Conservation (phyloP, 2,329 filamentous ascomycete genomes). For the Corinectria fuckeliana region DNA sequence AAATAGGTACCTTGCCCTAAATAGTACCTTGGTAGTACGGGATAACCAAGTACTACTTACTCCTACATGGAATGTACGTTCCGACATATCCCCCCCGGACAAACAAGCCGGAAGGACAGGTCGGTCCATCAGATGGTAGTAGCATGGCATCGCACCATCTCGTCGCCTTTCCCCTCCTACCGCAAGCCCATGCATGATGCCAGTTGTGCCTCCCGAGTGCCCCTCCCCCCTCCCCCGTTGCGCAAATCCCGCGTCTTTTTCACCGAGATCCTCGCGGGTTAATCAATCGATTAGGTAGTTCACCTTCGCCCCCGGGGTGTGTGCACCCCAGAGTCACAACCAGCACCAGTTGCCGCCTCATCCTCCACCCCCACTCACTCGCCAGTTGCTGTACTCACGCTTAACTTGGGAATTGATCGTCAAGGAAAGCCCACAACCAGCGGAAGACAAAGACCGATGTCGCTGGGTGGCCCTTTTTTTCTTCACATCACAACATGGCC, state of each 20-base stretch:
- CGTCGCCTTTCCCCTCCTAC: neutral
- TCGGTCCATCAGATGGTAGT: neutral
- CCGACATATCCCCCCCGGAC: neutral
- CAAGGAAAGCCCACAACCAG: too few species aligned
- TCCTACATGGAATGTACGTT: neutral
- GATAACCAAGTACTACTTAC: too few species aligned
- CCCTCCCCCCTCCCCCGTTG: constrained; percentile 2
- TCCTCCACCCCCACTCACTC: constrained; percentile 17
- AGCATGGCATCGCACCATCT: constrained; percentile 26
- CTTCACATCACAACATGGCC: neutral
- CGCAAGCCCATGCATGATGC: constrained; percentile 27
- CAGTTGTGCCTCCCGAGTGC: constrained; percentile 18
- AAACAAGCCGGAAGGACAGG: constrained; percentile 2
- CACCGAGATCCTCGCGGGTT: constrained; percentile 9
- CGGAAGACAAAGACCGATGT: constrained; percentile 21
- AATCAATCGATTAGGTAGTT: neutral
- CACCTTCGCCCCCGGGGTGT: too few species aligned
- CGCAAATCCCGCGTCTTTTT: constrained; percentile 14
- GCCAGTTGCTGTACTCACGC: neutral
- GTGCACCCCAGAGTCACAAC: neutral
- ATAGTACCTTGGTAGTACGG: too few species aligned
- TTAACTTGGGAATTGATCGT: too few species aligned
- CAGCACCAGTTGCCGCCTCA: constrained; percentile 12
- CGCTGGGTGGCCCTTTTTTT: neutral
- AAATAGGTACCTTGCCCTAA: too few species aligned